Base-by-base conservation (phyloP, 139 green algal species). In the Chlamydomonas applanata region DNA sequence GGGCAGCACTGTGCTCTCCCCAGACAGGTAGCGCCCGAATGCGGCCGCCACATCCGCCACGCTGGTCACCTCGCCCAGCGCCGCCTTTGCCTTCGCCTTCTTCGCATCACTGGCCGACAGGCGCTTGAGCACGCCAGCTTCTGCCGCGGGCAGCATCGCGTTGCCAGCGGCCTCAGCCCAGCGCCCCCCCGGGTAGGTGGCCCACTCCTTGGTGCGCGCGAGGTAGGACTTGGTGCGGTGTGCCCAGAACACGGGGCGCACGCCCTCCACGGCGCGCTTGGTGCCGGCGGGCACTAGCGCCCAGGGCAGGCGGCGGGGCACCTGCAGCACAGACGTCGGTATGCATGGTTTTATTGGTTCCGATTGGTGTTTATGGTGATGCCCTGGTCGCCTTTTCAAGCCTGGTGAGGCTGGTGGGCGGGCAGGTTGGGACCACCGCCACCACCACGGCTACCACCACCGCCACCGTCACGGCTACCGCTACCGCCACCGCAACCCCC, bases 221-320 rank as follows among this genome's bases (percentile, higher is more conserved):
- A 95, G 34, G 81, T 97, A 97, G 73, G 75, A 83, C 82, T 90
- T 88, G 71, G 88, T 88, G 2, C 92, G 76, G 79, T 93, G 91
- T 57, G 79, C 79, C 92, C 92, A 97, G 84, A 91, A 91, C 61
- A 97, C 91, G 40, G 92, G 92, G 22, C 92, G 85, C 63, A 97
- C 92, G 13, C 67, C 71, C 87, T 97, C 89, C n/a, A 66, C 46
- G 34, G 25, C 30, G 17, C 71, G 49, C 35, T 52, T 67, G 7
- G 62, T 72, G 71, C 73, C 69, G 4, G 29, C 33, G 27, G 74
- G 79, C 33, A 78, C 63, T 3, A 73, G 56, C 27, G 57, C 36
- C 69, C 63, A 81, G 35, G 69, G 78, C 49, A 79, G 60, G 9
- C 59, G 61, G 65, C 77, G 73, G 33, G 71, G 59, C 57, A 77